Evolutionary conservation across 768 basidiomycete species (phyloP), one percentile per base, ranked within the genome.

Genomic region (Gloeopeniophorella convolvens): DNA sequence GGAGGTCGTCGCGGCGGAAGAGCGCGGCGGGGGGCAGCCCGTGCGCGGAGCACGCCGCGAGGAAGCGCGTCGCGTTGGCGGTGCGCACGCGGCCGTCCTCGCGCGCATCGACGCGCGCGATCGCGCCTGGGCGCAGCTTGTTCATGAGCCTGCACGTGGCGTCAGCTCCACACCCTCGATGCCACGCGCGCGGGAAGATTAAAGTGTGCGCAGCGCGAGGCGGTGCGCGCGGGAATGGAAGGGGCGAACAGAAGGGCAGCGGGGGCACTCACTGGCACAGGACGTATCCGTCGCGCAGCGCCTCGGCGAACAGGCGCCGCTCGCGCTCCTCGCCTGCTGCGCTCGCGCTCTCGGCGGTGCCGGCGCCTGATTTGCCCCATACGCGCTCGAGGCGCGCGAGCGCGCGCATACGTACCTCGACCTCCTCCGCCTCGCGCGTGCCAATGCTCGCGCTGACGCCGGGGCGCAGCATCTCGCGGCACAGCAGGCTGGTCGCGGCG

Each of bases 251-350:
- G 49, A 33, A 44, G 39, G 9, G 9, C 48, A 57, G 23, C 16
- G 50, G 35, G 33, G 44, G 55, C 30, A 82, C 91, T 70, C 62
- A 94, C 92, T 89, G 83, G 80, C 92, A 93, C 20, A 95, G 74
- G 18, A 94, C 78, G 65, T 82, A 85, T 1, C 92, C 92, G 68
- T 95, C 92, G 59, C 80, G 69, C 48, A 94, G 63, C 0, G 86
- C 81, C 46, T 92, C 88, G 28, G 74, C 71, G 60, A 93, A 95
- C 27, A 79, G 64, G 45, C 72, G 74, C 55, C 84, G 70, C 66
- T 93, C 88, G 60, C 82, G 73, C 56, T 90, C 89, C 66, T 87
- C 89, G 30, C 82, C 83, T 24, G 72, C 70, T 20, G 71, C 68
- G 57, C 74, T 72, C 13, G 69, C 69, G n/a, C 71, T 71, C 47